phyloP scores from a whole-genome alignment of 2,329 filamentous ascomycete species.

The Arthrobotrys sphaeroides region DNA sequence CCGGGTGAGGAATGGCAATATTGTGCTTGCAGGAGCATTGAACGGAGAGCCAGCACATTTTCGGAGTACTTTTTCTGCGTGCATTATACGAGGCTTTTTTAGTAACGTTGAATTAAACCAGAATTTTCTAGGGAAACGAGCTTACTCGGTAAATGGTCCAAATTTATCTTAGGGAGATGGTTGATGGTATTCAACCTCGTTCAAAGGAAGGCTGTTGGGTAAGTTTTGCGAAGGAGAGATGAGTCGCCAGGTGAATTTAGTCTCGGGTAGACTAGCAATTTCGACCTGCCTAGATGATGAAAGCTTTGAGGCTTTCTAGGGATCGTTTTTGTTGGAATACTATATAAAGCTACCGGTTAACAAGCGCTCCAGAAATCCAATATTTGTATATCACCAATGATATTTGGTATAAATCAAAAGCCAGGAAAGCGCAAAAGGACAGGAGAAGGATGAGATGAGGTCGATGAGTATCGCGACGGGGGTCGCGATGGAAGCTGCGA shows the following conservation, averaged over 20 bases:
- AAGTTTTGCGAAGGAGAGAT: neutral
- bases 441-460: neutral
- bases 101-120: neutral
- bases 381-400: neutral
- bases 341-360: neutral
- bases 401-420: neutral
- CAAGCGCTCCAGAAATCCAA: neutral
- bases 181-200: neutral
- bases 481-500: no score
- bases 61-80: no score
- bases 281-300: neutral
- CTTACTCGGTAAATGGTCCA: neutral
- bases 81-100: neutral
- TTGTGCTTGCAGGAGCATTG: conserved; percentile 44
- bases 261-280: neutral
- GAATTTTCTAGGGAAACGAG: neutral
- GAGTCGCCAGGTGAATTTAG: neutral
- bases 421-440: neutral
- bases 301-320: neutral
- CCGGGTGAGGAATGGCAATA: conserved; percentile 26
- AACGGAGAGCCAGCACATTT: conserved; percentile 45
- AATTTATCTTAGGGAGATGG: neutral
- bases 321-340: neutral
- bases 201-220: neutral
- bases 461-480: no score